Evolutionary conservation across 2,329 filamentous ascomycete genomes (phyloP), one percentile per base, ranked within the genome.

Genomic region (Pseudocercospora fuligena): DNA sequence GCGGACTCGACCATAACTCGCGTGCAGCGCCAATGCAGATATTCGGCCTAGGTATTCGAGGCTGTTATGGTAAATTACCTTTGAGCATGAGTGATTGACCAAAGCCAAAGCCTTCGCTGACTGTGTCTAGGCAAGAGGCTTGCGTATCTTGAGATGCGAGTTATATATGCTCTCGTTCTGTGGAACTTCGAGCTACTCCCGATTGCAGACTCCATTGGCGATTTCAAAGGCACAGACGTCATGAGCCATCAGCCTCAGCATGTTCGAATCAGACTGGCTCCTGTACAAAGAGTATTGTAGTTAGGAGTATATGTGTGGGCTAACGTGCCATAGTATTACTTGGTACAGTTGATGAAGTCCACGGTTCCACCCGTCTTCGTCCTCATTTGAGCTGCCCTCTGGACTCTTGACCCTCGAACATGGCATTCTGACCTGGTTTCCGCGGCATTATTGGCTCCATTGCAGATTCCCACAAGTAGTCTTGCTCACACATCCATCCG

Each of bases 401-500:
- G 3, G 56, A 43, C 54, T 57, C 25, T 19, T 60, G 11, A 23
- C 51, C 14, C 21, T 60, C 27, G n/a, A 54, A 60, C 11, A 36
- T 59, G 7, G 59, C 62, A 25, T 72, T 72, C 58, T 72, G 25
- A 4, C 68, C 66, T 4, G 70, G 65, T 19, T 61, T 47, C n/a
- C 66, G 63, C 16, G 70, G 70, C 57, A 70, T 21, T 6, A 62
- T 36, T 2, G 57, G 62, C 46, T 54, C 65, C 8, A 46, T 78
- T 7, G 70, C 76, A 47, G 69, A 60, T 61, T 79, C 73, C 78
- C 78, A 80, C 43, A 80, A 69, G 58, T 71, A 57, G 62, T 76
- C 74, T 67, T 79, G 67, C 27, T 68, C 58, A 1, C 75, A 76
- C 65, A 78, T 74, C 77, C 78, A 82, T 59, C 72, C 74, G 69